Evolutionary conservation across 2,329 filamentous ascomycete genomes (phyloP).

Genomic region (Metarhizium rileyi): DNA sequence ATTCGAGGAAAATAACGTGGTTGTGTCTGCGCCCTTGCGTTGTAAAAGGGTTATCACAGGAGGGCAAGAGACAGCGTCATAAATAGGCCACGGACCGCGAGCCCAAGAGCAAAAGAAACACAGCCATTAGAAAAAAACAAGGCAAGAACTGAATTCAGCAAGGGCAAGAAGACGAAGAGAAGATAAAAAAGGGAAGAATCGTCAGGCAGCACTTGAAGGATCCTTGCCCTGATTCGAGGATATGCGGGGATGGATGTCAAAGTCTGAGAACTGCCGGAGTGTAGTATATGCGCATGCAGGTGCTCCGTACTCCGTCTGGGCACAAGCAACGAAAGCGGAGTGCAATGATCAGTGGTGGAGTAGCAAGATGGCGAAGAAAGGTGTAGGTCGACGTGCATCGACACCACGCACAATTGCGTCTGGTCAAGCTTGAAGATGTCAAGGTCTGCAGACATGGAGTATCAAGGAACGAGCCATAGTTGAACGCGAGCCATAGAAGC

Average conservation of each 20-base stretch:
- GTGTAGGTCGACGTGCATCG: not conserved
- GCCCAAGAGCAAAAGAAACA: not conserved
- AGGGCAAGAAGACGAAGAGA: not conserved
- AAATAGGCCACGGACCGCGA: not conserved
- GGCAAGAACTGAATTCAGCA: not conserved
- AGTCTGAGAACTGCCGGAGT: not conserved
- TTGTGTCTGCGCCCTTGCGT: not conserved
- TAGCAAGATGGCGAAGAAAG: not conserved
- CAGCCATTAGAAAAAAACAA: not conserved
- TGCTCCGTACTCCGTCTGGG: too few relatives aligned
- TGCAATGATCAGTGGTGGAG: not conserved
- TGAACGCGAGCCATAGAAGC: too few relatives aligned
- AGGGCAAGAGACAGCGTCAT: not conserved
- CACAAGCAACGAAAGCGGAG: not conserved
- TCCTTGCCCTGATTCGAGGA: not conserved
- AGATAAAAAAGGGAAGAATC: not conserved
- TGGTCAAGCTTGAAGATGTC: not conserved
- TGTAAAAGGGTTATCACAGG: not conserved
- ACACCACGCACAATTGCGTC: not conserved
- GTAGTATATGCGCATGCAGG: not conserved
- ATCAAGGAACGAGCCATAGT: not conserved
- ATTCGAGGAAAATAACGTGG: not conserved
- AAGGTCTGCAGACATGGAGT: not conserved
- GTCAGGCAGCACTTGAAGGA: not conserved
- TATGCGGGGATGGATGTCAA: not conserved